Conservation (phyloP, 2,329 filamentous ascomycete species). For the Exophiala spinifera region DNA sequence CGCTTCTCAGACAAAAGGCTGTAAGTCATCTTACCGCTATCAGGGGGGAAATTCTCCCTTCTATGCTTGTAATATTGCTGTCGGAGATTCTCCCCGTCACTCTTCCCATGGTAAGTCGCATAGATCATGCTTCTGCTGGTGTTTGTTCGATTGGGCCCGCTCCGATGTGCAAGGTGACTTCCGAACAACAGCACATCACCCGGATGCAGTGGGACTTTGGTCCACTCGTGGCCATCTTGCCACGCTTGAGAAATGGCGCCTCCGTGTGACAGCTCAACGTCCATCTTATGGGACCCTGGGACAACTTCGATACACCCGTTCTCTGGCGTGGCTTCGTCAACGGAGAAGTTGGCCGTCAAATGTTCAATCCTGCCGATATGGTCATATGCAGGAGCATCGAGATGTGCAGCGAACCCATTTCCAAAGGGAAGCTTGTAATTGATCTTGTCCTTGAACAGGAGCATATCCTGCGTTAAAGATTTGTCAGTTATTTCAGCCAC, state of each 20-base stretch:
- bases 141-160: constrained; percentile 31
- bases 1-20: not conserved
- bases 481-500: not conserved
- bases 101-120: constrained; percentile 30
- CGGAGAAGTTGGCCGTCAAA: constrained; percentile 36
- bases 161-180: constrained; percentile 36
- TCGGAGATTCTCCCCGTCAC: constrained; percentile 12
- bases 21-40: constrained; percentile 7
- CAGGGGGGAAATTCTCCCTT: constrained; percentile 18
- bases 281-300: constrained; percentile 35
- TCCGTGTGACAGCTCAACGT: constrained; percentile 33
- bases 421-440: constrained; percentile 37
- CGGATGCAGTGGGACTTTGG: constrained; percentile 32
- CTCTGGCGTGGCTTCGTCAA: constrained; percentile 33
- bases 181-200: constrained; percentile 36
- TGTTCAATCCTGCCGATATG: constrained; percentile 37
- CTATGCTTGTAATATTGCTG: constrained; percentile 16
- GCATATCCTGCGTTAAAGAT: constrained; percentile 31
- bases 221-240: constrained; percentile 35
- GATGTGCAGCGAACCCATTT: constrained; percentile 37
- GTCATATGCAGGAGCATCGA: constrained; percentile 38
- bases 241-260: constrained; percentile 34
- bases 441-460: constrained; percentile 39
- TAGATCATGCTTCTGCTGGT: constrained; percentile 31
- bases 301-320: constrained; percentile 39